Evolutionary conservation across 352 stramenopile species (phyloP).

Genomic region (Pseudoperonospora humuli): DNA sequence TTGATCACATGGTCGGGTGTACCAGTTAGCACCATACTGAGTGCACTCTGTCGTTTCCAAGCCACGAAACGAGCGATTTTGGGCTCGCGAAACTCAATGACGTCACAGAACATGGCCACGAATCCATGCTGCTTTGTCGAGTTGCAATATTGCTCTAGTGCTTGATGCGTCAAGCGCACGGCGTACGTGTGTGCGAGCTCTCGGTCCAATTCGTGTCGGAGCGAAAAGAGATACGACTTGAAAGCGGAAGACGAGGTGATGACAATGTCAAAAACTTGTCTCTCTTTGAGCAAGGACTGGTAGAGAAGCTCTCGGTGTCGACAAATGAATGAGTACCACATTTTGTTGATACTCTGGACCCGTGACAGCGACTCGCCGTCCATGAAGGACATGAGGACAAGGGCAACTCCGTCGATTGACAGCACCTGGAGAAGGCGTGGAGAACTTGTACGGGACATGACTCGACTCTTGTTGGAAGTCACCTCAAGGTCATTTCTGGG

Average conservation of each 20-base stretch:
- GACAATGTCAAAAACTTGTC: conserved; percentile 28
- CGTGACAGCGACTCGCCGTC: conserved; percentile 35
- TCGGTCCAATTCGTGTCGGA: conserved; percentile 30
- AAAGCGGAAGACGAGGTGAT: conserved; percentile 37
- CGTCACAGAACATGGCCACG: conserved; percentile 72
- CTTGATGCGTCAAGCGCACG: conserved; percentile 27
- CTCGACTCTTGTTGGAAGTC: neutral
- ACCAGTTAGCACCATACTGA: conserved; percentile 54
- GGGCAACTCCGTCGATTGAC: conserved; percentile 41
- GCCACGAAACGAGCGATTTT: conserved; percentile 50
- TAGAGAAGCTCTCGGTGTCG: conserved; percentile 37
- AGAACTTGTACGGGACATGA: neutral
- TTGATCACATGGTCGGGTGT: conserved; percentile 50
- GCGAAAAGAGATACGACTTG: conserved; percentile 48
- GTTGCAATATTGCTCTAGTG: conserved; percentile 49
- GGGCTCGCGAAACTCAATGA: conserved; percentile 56
- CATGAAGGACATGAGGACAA: conserved; percentile 45
- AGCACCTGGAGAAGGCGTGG: conserved; percentile 12
- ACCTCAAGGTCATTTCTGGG: neutral
- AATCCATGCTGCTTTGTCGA: conserved; percentile 51
- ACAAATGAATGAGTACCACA: conserved; percentile 35
- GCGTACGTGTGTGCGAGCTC: conserved; percentile 43
- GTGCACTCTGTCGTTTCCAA: conserved; percentile 41
- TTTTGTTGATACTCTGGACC: conserved; percentile 33
- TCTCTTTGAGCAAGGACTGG: conserved; percentile 20